Conservation (phyloP, 352 stramenopile species). For the Pythium sp. region DNA sequence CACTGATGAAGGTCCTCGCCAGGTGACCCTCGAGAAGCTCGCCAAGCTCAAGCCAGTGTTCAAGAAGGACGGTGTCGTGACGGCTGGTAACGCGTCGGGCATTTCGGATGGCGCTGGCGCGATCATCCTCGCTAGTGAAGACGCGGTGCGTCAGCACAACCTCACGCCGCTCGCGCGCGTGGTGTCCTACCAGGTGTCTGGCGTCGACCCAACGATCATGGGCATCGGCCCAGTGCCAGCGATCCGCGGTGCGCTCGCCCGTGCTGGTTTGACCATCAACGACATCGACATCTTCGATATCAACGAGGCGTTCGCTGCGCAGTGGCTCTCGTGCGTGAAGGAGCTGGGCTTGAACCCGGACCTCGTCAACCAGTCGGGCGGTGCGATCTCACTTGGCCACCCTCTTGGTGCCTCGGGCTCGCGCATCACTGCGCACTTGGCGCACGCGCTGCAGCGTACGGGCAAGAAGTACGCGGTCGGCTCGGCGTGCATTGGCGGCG, state of each 20-base stretch:
- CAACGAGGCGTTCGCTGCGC: conserved; percentile 98
- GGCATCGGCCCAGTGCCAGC: conserved; percentile 96
- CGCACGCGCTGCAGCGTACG: conserved; percentile 82
- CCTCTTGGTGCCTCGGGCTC: conserved; percentile 94
- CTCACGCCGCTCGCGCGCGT: conserved; percentile 92
- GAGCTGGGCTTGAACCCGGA: conserved; percentile 94
- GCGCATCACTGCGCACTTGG: conserved; percentile 90
- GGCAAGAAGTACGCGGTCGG: conserved; percentile 94
- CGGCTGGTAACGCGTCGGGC: conserved; percentile 94
- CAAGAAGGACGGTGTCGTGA: conserved; percentile 97
- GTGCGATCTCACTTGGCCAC: conserved; percentile 96
- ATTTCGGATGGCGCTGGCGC: conserved; percentile 96
- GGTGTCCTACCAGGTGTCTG: conserved; percentile 90
- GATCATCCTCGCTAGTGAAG: conserved; percentile 93
- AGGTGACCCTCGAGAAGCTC: conserved; percentile 82
- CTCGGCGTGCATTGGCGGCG: conserved; percentile 97
- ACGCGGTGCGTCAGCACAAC: conserved; percentile 91
- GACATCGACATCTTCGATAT: conserved; percentile 98
- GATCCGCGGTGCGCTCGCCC: conserved; percentile 90
- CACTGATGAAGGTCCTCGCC: conserved; percentile 75
- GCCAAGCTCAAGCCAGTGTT: conserved; percentile 95
- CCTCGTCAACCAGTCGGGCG: conserved; percentile 93
- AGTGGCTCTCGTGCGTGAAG: conserved; percentile 96
- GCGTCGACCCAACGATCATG: conserved; percentile 97
- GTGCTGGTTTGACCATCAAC: conserved; percentile 84